These are phyloP conservation scores for Entomortierella parvispora DNA, from an alignment of 192 early-diverging fungal species.

Conservation along the genomic window DNA sequence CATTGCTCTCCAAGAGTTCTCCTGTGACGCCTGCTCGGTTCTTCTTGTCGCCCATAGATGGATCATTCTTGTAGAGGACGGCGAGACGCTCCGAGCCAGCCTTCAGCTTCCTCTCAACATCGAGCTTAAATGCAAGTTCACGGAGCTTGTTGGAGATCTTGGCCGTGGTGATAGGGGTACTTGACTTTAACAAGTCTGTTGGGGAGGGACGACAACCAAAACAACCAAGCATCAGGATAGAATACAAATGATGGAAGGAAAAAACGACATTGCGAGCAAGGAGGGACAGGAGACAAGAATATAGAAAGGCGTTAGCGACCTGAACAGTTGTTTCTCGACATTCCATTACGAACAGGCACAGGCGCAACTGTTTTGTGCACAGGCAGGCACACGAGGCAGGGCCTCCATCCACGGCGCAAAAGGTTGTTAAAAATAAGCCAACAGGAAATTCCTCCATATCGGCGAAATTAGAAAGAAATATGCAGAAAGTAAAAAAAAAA, in stretches of 20 bases:
- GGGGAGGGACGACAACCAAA: conserved; percentile 40
- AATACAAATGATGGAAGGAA: background rate
- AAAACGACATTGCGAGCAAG: background rate
- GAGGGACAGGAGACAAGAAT: background rate
- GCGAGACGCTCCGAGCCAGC: conserved; percentile 83
- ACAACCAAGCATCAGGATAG: conserved; percentile 18
- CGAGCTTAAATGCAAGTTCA: conserved; percentile 90
- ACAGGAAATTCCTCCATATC: background rate
- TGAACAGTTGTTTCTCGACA: background rate
- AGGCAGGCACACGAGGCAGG: no score
- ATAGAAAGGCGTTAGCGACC: background rate
- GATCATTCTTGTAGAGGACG: conserved; percentile 58
- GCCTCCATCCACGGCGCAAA: no score
- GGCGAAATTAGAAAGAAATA: background rate
- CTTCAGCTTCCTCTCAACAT: conserved; percentile 94
- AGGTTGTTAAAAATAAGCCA: no score
- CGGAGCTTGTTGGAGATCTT: conserved; percentile 85
- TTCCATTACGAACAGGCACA: background rate
- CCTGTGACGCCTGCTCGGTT: conserved; percentile 62
- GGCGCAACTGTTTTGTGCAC: no score
- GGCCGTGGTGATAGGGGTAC: conserved; percentile 72
- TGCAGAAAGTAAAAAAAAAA: background rate
- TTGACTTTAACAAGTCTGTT: conserved; percentile 74
- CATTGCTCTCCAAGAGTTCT: conserved; percentile 74
- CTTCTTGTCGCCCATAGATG: conserved; percentile 63